These are phyloP conservation scores for Suhomyces xylopsoci DNA, from an alignment of 805 yeast genomes.

Conservation along the genomic window DNA sequence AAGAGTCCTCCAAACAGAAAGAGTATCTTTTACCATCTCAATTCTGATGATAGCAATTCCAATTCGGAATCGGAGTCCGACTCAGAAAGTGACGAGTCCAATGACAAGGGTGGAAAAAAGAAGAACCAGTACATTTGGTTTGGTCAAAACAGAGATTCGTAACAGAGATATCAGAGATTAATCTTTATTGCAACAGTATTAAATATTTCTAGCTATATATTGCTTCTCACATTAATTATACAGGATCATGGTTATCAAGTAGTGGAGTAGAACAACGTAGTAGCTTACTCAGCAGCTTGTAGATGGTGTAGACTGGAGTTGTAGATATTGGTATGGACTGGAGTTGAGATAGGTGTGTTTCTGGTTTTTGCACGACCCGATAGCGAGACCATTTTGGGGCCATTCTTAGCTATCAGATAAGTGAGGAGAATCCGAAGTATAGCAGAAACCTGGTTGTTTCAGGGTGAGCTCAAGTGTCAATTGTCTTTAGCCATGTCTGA, in stretches of 20 bases:
- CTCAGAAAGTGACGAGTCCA: constrained; percentile 5
- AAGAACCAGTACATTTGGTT: constrained; percentile 33
- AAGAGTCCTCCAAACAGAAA: constrained; percentile 7
- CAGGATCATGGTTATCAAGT: background rate
- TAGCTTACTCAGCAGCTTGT: background rate
- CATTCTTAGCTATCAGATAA: background rate
- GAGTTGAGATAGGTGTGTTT: background rate
- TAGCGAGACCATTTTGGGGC: background rate
- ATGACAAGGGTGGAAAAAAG: constrained; percentile 13
- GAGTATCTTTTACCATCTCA: constrained; percentile 32
- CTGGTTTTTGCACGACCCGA: background rate
- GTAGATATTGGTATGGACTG: too few species aligned
- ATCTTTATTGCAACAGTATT: too few species aligned
- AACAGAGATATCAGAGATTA: too few species aligned
- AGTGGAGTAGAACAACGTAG: too few species aligned
- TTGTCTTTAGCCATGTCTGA: background rate
- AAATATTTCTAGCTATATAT: too few species aligned
- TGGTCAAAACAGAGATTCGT: constrained; percentile 30
- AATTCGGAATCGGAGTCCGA: constrained; percentile 7
- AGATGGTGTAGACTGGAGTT: too few species aligned
- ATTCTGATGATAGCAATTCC: constrained; percentile 14
- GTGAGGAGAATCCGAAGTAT: too few species aligned
- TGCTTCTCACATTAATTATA: background rate
- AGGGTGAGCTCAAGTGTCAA: background rate
- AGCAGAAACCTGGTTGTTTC: background rate